phyloP scores from a whole-genome alignment of 2,329 filamentous ascomycete species.

The Aspergillus costaricaensis region DNA sequence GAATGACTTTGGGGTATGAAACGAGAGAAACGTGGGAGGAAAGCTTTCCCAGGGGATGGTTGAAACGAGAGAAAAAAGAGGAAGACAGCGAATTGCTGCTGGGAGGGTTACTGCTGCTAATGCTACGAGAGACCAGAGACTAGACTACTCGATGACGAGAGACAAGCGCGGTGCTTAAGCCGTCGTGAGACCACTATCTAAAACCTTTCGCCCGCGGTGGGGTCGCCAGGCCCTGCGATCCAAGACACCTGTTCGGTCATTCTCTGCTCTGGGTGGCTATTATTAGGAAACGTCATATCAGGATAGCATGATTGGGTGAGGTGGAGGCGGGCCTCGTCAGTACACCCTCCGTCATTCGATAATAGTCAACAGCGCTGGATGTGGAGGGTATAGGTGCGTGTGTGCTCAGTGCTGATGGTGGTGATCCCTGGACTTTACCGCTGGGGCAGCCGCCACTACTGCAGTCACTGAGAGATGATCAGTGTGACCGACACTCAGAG shows the following conservation, averaged over 20 bases:
- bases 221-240: neutral
- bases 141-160: neutral
- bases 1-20: neutral
- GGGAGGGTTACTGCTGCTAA: neutral
- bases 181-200: constrained; percentile 9
- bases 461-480: no score
- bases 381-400: no score
- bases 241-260: constrained; percentile 5
- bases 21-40: neutral
- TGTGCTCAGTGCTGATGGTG: no score
- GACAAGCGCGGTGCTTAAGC: neutral
- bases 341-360: no score
- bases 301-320: constrained; percentile 2
- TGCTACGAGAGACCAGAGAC: neutral
- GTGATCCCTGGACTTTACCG: no score
- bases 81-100: neutral
- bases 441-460: no score
- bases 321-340: no score
- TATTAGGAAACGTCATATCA: constrained; percentile 11
- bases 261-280: constrained; percentile 2
- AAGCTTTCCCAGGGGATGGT: neutral
- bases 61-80: constrained; percentile 4
- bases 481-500: no score
- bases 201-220: constrained; percentile 10
- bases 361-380: no score